Evolutionary conservation across 2,329 filamentous ascomycete genomes (phyloP).

Genomic region (Penicillium aurantiogriseum): DNA sequence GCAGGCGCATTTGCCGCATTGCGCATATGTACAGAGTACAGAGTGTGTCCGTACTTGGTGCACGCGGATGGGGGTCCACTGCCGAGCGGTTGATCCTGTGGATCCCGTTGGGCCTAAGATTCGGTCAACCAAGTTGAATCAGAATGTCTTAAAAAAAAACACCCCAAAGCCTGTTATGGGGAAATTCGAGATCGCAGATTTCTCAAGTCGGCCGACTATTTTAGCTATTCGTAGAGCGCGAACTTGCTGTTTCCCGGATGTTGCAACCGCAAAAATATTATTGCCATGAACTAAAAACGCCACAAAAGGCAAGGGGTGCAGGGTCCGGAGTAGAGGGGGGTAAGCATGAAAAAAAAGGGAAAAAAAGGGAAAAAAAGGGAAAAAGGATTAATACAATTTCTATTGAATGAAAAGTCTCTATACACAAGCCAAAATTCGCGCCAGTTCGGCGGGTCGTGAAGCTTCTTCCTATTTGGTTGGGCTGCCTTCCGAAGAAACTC

Average conservation of each 20-base stretch:
- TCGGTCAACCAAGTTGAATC: background rate
- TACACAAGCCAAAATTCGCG: background rate
- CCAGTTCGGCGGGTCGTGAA: background rate
- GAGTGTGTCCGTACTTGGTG: background rate
- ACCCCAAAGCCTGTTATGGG: no score
- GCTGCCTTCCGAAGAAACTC: constrained; percentile 21
- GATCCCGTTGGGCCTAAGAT: background rate
- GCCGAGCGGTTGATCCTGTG: background rate
- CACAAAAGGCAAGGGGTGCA: background rate
- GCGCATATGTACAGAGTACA: background rate
- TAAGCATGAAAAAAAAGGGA: no score
- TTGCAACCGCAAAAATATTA: background rate
- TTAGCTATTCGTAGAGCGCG: background rate
- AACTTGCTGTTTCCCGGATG: background rate
- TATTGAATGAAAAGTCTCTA: background rate
- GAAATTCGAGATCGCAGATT: background rate
- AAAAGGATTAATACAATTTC: background rate
- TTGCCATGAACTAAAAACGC: background rate
- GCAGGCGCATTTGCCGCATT: background rate
- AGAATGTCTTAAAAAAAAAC: background rate
- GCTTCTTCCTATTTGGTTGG: background rate
- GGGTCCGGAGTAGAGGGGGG: background rate
- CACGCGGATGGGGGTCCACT: background rate
- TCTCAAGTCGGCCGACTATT: background rate
- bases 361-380: background rate